These are phyloP conservation scores for Chamaenerion angustifolium DNA, from an alignment of 345 rosid genomes.

Conservation along the genomic window DNA sequence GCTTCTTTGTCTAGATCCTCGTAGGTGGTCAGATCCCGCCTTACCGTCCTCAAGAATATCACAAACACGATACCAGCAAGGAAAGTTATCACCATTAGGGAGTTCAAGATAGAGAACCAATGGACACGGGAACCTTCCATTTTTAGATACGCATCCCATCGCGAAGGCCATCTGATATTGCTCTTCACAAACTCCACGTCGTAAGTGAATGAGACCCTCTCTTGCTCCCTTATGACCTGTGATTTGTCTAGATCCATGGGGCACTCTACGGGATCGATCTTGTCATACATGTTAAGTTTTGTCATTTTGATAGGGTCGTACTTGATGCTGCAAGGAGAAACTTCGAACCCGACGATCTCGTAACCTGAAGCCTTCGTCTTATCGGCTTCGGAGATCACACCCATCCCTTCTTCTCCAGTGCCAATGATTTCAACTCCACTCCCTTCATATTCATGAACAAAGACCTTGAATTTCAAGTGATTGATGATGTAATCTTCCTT, in stretches of 20 bases:
- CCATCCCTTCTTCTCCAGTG: constrained; percentile 1
- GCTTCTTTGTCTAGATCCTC: constrained; percentile 68
- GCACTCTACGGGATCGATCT: constrained; percentile 2
- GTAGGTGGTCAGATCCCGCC: constrained; percentile 5
- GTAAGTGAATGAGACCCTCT: constrained; percentile 11
- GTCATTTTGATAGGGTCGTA: background rate
- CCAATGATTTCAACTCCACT: background rate
- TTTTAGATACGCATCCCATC: constrained; percentile 8
- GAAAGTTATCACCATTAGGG: background rate
- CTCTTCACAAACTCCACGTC: constrained; percentile 12
- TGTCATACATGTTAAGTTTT: constrained; percentile 3
- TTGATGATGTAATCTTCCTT: constrained; percentile 4
- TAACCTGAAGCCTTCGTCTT: background rate
- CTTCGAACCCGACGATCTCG: constrained; percentile 10
- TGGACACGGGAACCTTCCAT: constrained; percentile 1
- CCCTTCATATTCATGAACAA: constrained; percentile 6
- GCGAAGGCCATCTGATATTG: constrained; percentile 6
- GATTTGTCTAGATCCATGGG: constrained; percentile 2
- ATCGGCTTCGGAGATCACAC: background rate
- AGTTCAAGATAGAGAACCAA: constrained; percentile 4
- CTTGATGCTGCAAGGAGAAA: constrained; percentile 9
- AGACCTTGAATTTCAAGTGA: constrained; percentile 10
- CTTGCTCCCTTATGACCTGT: constrained; percentile 17
- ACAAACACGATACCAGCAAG: background rate
- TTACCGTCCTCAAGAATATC: constrained; percentile 5